phyloP scores from a whole-genome alignment of 768 basidiomycete species.

The Pleurotus platypus region DNA sequence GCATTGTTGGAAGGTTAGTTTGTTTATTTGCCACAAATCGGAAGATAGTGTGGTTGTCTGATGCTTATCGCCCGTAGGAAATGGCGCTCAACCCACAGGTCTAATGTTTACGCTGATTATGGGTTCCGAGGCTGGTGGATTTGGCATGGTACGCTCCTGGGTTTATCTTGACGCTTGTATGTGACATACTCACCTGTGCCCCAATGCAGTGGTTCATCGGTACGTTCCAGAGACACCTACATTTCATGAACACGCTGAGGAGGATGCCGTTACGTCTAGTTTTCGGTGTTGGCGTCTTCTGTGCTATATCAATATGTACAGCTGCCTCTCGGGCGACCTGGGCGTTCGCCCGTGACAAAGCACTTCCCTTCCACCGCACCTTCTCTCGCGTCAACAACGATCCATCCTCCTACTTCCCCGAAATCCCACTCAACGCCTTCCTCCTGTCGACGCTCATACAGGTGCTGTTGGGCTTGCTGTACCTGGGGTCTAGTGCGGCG shows the following conservation, averaged over 20 bases:
- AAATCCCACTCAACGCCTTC: constrained; percentile 59
- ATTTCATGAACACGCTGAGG: not conserved
- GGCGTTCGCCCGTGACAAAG: constrained; percentile 68
- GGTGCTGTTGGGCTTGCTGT: constrained; percentile 58
- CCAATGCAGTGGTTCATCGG: constrained; percentile 36
- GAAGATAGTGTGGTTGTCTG: too few relatives aligned
- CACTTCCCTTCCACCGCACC: constrained; percentile 48
- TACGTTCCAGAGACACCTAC: constrained; percentile 14
- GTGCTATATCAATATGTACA: constrained; percentile 62
- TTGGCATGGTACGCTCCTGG: constrained; percentile 45
- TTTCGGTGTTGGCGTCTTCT: constrained; percentile 56
- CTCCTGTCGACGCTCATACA: constrained; percentile 56
- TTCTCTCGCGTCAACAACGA: constrained; percentile 44
- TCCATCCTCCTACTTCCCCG: constrained; percentile 24
- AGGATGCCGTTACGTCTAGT: constrained; percentile 27
- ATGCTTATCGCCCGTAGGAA: constrained; percentile 29
- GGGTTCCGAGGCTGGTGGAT: constrained; percentile 58
- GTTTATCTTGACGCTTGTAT: too few relatives aligned
- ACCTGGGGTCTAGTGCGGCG: constrained; percentile 57
- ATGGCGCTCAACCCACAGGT: constrained; percentile 61
- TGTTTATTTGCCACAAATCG: too few relatives aligned
- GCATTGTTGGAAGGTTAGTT: constrained; percentile 47
- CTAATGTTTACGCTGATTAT: constrained; percentile 61
- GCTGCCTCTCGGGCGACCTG: constrained; percentile 69
- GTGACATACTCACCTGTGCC: too few relatives aligned